Evolutionary conservation across 1,284 basidiomycete species (phyloP).

Genomic region (Microbotryomycetes sp.): DNA sequence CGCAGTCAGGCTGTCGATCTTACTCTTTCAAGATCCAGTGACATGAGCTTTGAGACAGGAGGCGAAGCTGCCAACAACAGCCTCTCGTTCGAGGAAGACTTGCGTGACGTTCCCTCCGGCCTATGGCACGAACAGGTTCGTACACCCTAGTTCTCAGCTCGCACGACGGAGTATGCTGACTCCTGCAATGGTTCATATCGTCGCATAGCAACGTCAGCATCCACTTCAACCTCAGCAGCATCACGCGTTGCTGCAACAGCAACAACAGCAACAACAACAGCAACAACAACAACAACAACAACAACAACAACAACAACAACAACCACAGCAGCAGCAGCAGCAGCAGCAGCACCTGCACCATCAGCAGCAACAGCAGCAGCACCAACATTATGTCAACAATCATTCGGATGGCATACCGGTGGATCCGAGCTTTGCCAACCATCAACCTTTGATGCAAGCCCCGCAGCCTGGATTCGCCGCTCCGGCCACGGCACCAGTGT

Average conservation of each 20-base stretch:
- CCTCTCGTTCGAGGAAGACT: constrained; percentile 23
- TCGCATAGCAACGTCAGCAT: too few relatives aligned
- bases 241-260: not conserved
- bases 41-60: not conserved
- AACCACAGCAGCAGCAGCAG: not conserved
- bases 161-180: not conserved
- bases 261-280: not conserved
- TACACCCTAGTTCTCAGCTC: not conserved
- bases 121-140: constrained; percentile 2
- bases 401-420: not conserved
- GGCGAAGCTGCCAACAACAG: not conserved
- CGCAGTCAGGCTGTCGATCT: too few relatives aligned
- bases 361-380: not conserved
- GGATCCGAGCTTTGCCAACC: not conserved
- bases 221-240: too few relatives aligned
- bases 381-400: not conserved
- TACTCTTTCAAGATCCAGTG: too few relatives aligned
- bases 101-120: constrained; percentile 18
- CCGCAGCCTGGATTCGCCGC: not conserved
- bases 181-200: not conserved
- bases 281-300: not conserved
- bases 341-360: not conserved
- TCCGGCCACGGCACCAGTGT: not conserved
- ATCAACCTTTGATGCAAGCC: not conserved
- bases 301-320: not conserved